Conservation (phyloP, 768 basidiomycete species). For the Rhizopogon roseolus region DNA sequence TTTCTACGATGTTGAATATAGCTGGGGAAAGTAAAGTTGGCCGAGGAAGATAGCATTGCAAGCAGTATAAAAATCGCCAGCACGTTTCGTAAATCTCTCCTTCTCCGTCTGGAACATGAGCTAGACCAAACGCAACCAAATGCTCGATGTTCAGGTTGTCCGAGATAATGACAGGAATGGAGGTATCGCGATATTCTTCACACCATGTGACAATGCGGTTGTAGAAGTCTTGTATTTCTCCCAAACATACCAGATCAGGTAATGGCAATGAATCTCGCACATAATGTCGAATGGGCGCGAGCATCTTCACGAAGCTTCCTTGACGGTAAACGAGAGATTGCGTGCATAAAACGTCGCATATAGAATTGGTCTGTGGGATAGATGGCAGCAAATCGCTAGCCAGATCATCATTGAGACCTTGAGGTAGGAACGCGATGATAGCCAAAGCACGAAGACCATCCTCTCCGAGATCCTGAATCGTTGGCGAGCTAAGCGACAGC, state of each 20-base stretch:
- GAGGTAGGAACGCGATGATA: not conserved
- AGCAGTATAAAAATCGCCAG: not conserved
- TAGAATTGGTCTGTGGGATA: not conserved
- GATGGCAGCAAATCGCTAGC: not conserved
- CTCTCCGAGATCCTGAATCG: not conserved
- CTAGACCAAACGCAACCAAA: not conserved
- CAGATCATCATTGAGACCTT: not conserved
- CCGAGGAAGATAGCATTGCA: not conserved
- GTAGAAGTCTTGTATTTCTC: not conserved
- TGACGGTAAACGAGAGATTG: not conserved
- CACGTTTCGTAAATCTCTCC: no score
- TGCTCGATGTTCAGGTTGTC: not conserved
- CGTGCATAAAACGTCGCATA: not conserved
- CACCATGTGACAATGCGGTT: not conserved
- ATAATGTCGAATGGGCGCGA: not conserved
- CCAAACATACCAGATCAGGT: no score
- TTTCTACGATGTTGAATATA: no score
- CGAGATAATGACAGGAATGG: not conserved
- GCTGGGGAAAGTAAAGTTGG: not conserved
- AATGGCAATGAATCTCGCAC: not conserved
- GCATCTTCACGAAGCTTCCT: not conserved
- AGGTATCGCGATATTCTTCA: not conserved
- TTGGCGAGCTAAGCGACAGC: not conserved
- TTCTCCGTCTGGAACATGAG: not conserved
- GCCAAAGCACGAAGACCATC: not conserved